Percentiles rank a stretch among this genome's conserved stretches.
phyloP scores from a whole-genome alignment of 306 rosid genomes.

The Herpetospermum pedunculosum region DNA sequence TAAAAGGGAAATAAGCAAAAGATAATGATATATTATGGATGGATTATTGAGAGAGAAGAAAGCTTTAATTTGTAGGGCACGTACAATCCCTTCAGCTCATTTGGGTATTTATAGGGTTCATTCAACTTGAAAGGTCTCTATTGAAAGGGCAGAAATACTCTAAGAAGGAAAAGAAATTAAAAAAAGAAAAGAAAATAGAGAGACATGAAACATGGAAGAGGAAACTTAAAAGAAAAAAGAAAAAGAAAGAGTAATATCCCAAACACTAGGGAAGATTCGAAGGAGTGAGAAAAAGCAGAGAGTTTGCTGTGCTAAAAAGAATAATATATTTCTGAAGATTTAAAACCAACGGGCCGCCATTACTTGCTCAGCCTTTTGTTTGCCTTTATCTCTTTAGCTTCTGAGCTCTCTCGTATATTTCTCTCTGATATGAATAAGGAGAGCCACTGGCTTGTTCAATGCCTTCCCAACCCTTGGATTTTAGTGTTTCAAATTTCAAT shows the following conservation, averaged over 20 bases:
- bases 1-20: background rate
- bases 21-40: background rate
- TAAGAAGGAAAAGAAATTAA: too few species aligned
- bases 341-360: slow-evolving; percentile 10
- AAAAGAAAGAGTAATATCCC: background rate
- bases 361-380: background rate
- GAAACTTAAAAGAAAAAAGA: too few species aligned
- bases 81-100: slow-evolving; percentile 2
- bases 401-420: background rate
- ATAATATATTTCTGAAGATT: slow-evolving; percentile 2
- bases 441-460: background rate
- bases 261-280: slow-evolving; percentile 9
- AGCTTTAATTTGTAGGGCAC: background rate
- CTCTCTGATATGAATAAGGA: background rate
- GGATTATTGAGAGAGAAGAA: background rate
- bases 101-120: slow-evolving; percentile 11
- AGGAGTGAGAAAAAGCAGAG: background rate
- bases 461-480: background rate
- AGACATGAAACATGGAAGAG: background rate
- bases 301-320: background rate
- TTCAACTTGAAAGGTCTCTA: background rate
- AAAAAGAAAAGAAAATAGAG: too few species aligned
- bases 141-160: background rate
- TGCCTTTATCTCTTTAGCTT: background rate
- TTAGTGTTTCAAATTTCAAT: background rate